These are phyloP conservation scores for Cyclotella sp. DNA, from an alignment of 108 stramenopile genomes.

Conservation along the genomic window DNA sequence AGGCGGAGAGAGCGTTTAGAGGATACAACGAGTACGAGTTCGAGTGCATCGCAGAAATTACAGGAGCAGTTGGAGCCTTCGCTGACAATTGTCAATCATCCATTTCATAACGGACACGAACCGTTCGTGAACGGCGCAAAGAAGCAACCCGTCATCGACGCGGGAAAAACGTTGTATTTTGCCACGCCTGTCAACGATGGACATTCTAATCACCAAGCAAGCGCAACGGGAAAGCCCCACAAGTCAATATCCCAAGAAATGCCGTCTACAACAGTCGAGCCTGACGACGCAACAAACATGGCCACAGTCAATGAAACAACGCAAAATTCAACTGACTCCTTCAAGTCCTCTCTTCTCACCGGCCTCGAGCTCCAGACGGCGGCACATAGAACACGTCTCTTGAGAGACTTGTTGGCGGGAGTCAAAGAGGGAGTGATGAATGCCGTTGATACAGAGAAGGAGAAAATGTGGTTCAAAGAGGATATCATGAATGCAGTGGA, in stretches of 20 bases:
- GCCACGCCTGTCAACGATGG: no score
- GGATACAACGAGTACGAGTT: neutral
- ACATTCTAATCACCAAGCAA: no score
- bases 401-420: slow-evolving; percentile 15
- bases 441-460: slow-evolving; percentile 3
- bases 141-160: no score
- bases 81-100: neutral
- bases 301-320: neutral
- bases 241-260: neutral
- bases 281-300: neutral
- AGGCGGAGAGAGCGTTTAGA: neutral
- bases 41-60: neutral
- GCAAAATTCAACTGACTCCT: neutral
- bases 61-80: neutral
- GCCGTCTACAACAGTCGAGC: neutral
- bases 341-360: neutral
- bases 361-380: neutral
- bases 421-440: slow-evolving; percentile 7
- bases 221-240: no score
- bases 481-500: neutral
- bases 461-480: slow-evolving; percentile 4
- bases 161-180: no score
- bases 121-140: no score
- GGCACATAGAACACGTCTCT: slow-evolving; percentile 11
- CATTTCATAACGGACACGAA: no score